Evolutionary conservation across 2,329 filamentous ascomycete species (phyloP), one percentile per base, ranked within the genome.

Genomic region (Emmonsia crescens): DNA sequence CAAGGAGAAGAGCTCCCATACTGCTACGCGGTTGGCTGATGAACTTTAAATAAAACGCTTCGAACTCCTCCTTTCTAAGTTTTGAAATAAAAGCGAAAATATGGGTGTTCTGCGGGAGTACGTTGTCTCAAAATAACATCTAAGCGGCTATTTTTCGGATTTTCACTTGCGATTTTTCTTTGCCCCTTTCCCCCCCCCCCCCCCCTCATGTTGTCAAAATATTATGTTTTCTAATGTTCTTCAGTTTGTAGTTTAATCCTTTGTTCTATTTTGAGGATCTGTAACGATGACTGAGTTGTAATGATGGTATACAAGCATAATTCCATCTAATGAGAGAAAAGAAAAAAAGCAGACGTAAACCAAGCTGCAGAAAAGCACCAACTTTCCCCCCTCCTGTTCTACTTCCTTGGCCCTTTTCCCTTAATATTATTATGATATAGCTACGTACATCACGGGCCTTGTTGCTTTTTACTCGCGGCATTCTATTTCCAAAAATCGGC

Each of bases 91-190:
- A n/a, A n/a, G n/a, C n/a, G n/a, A 27, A 29, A 40, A 9, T 6
- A 42, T 38, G 54, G 14, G 6, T 40, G 54, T 10, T 24, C 21
- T 31, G 14, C 21, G 5, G 14, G 52, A 56, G 29, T 24, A 24
- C 12, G 44, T 27, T 31, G 60, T 63, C 33, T 59, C 61, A 49
- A 62, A 61, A 46, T 40, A 48, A 33, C 16, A 19, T 54, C 27
- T 12, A 33, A 14, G 19, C 19, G 6, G 29, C 8, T 8, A 10
- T 54, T 12, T 21, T 49, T 49, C 29, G 9, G 29, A 2, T 36
- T n/a, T 21, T 36, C 31, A 4, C 42, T 33, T 54, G 48, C 16
- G 24, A 27, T 51, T 51, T 16, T 31, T 6, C 16, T 3, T 51
- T 29, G 16, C 3, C 4, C 21, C 16, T 19, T 33, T 52, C n/a